Base-by-base conservation (phyloP, 192 early-diverging fungal genomes). In the Diversispora epigaea region DNA sequence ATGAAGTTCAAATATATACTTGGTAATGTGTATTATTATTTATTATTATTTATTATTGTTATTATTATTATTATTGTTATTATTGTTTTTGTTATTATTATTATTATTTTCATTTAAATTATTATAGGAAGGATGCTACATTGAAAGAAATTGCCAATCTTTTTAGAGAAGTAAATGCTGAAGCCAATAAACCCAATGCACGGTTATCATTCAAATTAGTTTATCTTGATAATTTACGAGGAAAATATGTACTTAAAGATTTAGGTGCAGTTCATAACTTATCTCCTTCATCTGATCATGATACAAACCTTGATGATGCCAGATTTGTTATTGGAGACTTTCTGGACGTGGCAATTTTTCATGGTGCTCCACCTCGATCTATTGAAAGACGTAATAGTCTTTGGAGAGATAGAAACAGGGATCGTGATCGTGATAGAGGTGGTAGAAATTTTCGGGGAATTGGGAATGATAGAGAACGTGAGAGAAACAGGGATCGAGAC, bases 301-400 rank as follows among this genome's bases (percentile, higher is more conserved):
- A 76, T 41, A 82, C 76, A 63, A 89, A 87, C 17, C 74, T 90
- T 14, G 83, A 85, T 10, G 79, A 86, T 39, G 75, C 74, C n/a
- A 68, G 79, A 32, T 86, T 90, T 54, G 76, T 86, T 43, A 87
- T 85, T 80, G 89, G 89, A 10, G 89, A 90, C 77, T 86, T 78
- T 64, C 43, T 90, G 4, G 81, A 88, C 62, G 85, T 90, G 1
- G 83, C 85, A 22, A 80, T 89, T 55, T 75, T 61, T 58, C 64
- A 75, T 49, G 80, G 80, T 1, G 57, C 71, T 47, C 10, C 61
- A 58, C 58, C 39, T 10, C 32, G 62, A 62, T 4, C n/a, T 3
- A 22, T 52, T 41, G 73, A 75, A 65, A 58, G 73, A 52, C n/a
- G 73, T 2, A 14, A 41, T 17, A 75, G 62, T 65, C 21, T 40